phyloP scores from a whole-genome alignment of 176 grass and related monocot genomes.

The Oryza glumipatula region DNA sequence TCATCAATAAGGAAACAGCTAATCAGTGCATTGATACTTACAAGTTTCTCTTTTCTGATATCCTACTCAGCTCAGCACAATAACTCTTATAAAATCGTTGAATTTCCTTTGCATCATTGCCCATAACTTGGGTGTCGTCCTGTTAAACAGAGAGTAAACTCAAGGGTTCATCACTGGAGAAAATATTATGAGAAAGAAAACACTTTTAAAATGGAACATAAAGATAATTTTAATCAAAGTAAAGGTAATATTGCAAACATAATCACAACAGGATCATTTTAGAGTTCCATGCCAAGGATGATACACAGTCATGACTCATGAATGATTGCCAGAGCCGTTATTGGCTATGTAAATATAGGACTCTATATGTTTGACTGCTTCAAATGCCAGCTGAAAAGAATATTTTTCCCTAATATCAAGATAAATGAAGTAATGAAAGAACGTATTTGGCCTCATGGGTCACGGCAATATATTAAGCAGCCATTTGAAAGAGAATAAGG shows the following conservation, averaged over 20 bases:
- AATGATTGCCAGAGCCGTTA: not conserved
- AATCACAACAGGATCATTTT: constrained; percentile 12
- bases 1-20: constrained; percentile 14
- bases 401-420: constrained; percentile 20
- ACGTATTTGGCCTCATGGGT: constrained; percentile 7
- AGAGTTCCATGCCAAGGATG: not conserved
- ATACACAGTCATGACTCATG: not conserved
- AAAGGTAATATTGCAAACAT: constrained; percentile 23
- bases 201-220: constrained; percentile 16
- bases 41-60: constrained; percentile 53
- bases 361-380: not conserved
- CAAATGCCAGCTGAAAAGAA: constrained; percentile 15
- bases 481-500: not conserved
- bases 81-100: constrained; percentile 65
- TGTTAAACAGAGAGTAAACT: constrained; percentile 35
- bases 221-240: constrained; percentile 10
- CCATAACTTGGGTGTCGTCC: constrained; percentile 50
- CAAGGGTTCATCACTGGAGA: constrained; percentile 23
- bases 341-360: not conserved
- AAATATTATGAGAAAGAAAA: not conserved
- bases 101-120: constrained; percentile 60
- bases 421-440: constrained; percentile 19
- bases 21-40: constrained; percentile 47
- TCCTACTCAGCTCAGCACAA: constrained; percentile 52
- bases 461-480: not conserved